Evolutionary conservation across 176 grass and related monocot genomes (phyloP).

Genomic region (Aechmea fasciata): DNA sequence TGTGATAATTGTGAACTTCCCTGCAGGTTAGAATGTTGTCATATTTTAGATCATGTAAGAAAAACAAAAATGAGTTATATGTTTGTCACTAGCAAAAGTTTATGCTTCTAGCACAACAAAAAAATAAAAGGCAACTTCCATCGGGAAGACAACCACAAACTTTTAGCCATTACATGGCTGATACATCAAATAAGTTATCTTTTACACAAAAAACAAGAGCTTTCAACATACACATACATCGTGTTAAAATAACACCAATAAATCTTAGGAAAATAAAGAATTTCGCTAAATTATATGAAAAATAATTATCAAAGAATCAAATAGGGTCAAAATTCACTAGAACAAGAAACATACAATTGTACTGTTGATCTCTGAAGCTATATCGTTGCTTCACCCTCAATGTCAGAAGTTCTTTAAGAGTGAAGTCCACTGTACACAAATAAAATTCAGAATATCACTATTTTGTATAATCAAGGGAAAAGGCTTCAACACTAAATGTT

Average conservation of each 20-base stretch:
- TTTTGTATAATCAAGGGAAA: not conserved
- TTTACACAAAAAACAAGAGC: too few species aligned
- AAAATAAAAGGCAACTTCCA: constrained; percentile 4
- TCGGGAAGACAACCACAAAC: constrained; percentile 7
- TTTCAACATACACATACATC: not conserved
- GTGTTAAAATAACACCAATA: not conserved
- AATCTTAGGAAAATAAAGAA: not conserved
- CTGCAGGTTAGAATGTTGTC: constrained; percentile 22
- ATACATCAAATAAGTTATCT: not conserved
- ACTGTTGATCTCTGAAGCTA: constrained; percentile 57
- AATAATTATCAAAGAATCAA: not conserved
- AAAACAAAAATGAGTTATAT: not conserved
- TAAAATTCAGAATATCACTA: constrained; percentile 9
- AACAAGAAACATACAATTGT: constrained; percentile 44
- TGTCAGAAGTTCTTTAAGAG: constrained; percentile 58
- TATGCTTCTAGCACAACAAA: not conserved
- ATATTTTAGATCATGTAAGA: constrained; percentile 3
- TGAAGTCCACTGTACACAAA: constrained; percentile 62
- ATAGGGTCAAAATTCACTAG: constrained; percentile 1
- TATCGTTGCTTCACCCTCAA: constrained; percentile 60
- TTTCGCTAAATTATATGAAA: constrained; percentile 1
- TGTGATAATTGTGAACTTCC: constrained; percentile 72
- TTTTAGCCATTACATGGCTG: constrained; percentile 2
- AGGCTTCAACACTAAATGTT: not conserved
- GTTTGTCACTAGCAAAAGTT: not conserved